These are phyloP conservation scores for Dioscorea zingiberensis DNA, from an alignment of 106 monocot species.

Conservation along the genomic window DNA sequence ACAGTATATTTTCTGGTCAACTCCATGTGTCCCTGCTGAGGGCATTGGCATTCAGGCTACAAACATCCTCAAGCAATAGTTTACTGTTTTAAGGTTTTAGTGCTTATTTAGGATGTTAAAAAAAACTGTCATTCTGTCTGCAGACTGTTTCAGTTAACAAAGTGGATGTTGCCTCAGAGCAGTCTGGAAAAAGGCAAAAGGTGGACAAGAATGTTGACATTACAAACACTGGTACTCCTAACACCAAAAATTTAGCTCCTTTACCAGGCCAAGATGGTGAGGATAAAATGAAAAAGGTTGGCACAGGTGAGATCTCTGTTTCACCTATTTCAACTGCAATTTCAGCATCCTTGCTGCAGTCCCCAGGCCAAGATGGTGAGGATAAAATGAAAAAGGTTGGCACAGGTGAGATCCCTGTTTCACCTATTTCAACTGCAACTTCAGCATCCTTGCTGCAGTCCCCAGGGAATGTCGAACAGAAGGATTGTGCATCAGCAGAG, in stretches of 20 bases:
- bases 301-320: slow-evolving; percentile 19
- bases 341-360: slow-evolving; percentile 13
- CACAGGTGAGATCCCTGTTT: slow-evolving; percentile 17
- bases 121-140: not conserved
- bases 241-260: slow-evolving; percentile 1
- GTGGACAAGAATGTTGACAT: slow-evolving; percentile 18
- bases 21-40: no score
- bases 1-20: no score
- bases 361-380: no score
- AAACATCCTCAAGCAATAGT: no score
- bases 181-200: slow-evolving; percentile 46
- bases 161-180: slow-evolving; percentile 29
- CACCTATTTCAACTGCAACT: slow-evolving; percentile 22
- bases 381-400: no score
- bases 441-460: slow-evolving; percentile 14
- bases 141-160: slow-evolving; percentile 47
- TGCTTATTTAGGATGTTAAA: not conserved
- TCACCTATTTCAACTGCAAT: slow-evolving; percentile 23
- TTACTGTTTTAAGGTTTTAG: no score
- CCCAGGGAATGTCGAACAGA: slow-evolving; percentile 19
- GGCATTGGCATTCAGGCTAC: no score
- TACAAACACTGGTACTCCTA: slow-evolving; percentile 16
- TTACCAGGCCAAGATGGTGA: slow-evolving; percentile 18
- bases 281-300: slow-evolving; percentile 25
- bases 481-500: slow-evolving; percentile 16